Percentiles rank a stretch among this genome's conserved stretches.
phyloP scores from a whole-genome alignment of 75 land plant genomes.

The Pinus tabuliformis region DNA sequence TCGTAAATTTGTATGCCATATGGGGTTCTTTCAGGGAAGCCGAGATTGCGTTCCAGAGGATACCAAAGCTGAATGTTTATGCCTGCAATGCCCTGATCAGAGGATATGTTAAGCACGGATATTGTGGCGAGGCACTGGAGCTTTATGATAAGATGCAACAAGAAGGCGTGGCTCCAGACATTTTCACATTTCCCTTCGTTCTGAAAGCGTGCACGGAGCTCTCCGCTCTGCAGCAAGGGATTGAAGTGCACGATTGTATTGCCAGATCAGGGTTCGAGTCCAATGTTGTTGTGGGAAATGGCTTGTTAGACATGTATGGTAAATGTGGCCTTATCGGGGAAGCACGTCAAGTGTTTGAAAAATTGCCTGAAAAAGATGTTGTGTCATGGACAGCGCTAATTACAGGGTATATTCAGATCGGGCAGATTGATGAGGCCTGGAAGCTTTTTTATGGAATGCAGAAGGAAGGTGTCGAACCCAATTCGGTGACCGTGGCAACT shows the following conservation, averaged over 20 bases:
- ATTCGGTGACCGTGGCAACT: slow-evolving; percentile 58
- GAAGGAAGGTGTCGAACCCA: slow-evolving; percentile 40
- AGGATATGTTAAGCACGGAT: slow-evolving; percentile 23
- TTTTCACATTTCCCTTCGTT: slow-evolving; percentile 15
- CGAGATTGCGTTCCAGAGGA: slow-evolving; percentile 13
- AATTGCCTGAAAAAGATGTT: slow-evolving; percentile 15
- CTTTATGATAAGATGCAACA: slow-evolving; percentile 16
- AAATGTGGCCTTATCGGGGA: slow-evolving; percentile 37
- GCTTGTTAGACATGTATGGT: slow-evolving; percentile 69
- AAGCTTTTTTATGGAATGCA: slow-evolving; percentile 44
- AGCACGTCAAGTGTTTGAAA: slow-evolving; percentile 48
- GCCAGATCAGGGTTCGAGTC: not conserved
- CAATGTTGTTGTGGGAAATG: slow-evolving; percentile 50
- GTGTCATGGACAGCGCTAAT: slow-evolving; percentile 74
- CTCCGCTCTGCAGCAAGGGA: slow-evolving; percentile 15
- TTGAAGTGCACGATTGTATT: slow-evolving; percentile 9
- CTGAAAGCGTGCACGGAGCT: slow-evolving; percentile 16
- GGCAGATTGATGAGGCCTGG: slow-evolving; percentile 37
- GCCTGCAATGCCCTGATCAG: slow-evolving; percentile 23
- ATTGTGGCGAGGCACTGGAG: slow-evolving; percentile 3
- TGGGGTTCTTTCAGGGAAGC: slow-evolving; percentile 29
- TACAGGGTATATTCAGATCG: slow-evolving; percentile 62
- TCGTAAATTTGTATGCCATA: slow-evolving; percentile 19
- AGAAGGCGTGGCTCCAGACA: slow-evolving; percentile 17
- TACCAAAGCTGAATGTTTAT: slow-evolving; percentile 10